Evolutionary conservation across 352 stramenopile genomes (phyloP).

Genomic region (Peronosclerospora sorghi): DNA sequence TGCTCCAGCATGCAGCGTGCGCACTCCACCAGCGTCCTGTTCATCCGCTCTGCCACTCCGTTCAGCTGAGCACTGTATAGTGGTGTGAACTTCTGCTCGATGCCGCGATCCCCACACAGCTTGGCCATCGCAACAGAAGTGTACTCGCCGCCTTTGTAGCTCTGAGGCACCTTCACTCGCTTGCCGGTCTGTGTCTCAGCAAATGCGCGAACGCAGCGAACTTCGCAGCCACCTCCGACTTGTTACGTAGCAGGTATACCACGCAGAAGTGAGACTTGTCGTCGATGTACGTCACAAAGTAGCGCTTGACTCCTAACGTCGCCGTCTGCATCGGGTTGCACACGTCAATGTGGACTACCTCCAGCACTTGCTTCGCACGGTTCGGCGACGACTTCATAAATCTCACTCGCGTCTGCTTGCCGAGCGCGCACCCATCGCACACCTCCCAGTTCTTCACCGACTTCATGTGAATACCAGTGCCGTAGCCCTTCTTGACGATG

Average conservation of each 20-base stretch:
- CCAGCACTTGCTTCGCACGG: background rate
- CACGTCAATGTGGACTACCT: background rate
- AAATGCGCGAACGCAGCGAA: background rate
- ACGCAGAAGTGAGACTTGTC: background rate
- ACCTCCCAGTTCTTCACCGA: background rate
- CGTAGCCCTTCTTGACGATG: background rate
- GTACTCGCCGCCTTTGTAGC: background rate
- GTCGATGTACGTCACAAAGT: background rate
- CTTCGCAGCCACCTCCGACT: constrained; percentile 3
- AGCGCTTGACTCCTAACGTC: background rate
- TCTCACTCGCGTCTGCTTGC: background rate
- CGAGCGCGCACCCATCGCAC: background rate
- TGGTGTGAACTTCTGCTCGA: background rate
- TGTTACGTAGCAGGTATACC: constrained; percentile 6
- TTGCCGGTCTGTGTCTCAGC: background rate
- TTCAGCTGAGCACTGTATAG: background rate
- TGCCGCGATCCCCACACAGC: too few species aligned
- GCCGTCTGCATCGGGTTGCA: background rate
- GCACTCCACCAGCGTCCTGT: background rate
- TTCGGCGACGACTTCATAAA: background rate
- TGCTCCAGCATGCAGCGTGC: background rate
- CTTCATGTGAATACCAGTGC: background rate
- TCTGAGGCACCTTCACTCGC: background rate
- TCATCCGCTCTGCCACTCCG: background rate
- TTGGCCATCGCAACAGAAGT: background rate